Conservation (phyloP, 192 early-diverging fungal genomes). For the Backusella psychrophila region DNA sequence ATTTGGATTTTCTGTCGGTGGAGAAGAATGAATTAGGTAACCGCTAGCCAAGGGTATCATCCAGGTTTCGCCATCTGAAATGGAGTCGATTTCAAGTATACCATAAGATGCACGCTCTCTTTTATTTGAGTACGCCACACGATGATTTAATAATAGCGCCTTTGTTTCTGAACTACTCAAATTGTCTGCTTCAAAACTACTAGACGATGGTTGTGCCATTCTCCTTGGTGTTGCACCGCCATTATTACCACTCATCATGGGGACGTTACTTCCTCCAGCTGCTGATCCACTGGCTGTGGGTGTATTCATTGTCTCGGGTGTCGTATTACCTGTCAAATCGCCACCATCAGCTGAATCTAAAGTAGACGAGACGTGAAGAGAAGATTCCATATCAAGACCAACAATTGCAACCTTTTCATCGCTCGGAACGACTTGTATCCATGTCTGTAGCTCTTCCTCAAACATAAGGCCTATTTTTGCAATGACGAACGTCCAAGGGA, state of each 20-base stretch:
- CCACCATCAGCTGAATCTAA: not conserved
- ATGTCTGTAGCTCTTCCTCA: constrained; percentile 37
- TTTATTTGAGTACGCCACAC: constrained; percentile 42
- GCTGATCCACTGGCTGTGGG: constrained; percentile 2
- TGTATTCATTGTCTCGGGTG: constrained; percentile 14
- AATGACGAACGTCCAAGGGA: constrained; percentile 46
- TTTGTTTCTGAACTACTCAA: constrained; percentile 35
- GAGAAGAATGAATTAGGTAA: constrained; percentile 45
- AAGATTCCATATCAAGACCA: constrained; percentile 33
- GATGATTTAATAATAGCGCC: constrained; percentile 49
- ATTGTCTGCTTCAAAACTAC: not conserved
- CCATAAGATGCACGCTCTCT: constrained; percentile 23
- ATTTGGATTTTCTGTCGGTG: constrained; percentile 37
- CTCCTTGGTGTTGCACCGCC: constrained; percentile 4
- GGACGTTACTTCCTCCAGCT: not conserved
- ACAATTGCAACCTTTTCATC: constrained; percentile 31
- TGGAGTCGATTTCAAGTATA: constrained; percentile 8
- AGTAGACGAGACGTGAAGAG: constrained; percentile 8
- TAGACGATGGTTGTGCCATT: constrained; percentile 16
- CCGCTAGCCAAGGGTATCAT: constrained; percentile 51
- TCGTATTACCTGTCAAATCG: not conserved
- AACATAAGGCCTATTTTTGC: constrained; percentile 52
- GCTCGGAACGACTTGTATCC: constrained; percentile 25
- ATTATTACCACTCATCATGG: constrained; percentile 7
- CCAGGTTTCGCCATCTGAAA: constrained; percentile 25